A percentile compares a stretch with the other conserved stretches of the same genome.
These are phyloP conservation scores for Rubus parviflorus DNA, from an alignment of 306 rosid species.

Conservation along the genomic window DNA sequence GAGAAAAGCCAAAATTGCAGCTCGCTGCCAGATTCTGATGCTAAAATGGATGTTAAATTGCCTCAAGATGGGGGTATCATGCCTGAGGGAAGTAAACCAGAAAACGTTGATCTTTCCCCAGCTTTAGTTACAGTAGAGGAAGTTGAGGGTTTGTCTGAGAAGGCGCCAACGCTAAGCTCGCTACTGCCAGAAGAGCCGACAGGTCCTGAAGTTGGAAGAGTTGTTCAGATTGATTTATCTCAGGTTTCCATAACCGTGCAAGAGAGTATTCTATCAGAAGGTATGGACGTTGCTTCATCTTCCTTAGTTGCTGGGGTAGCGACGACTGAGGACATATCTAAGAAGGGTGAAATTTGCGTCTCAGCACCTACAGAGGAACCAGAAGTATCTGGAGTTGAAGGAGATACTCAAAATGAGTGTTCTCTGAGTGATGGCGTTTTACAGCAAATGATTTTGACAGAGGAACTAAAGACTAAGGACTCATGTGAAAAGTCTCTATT, in stretches of 20 bases:
- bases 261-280: too few relatives aligned
- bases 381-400: too few relatives aligned
- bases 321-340: too few relatives aligned
- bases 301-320: constrained; percentile 16
- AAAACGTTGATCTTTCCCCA: neutral
- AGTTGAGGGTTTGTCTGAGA: constrained; percentile 3
- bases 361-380: too few relatives aligned
- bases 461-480: constrained; percentile 17
- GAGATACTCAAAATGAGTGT: too few relatives aligned
- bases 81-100: neutral
- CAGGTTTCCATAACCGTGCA: neutral
- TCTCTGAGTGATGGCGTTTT: too few relatives aligned
- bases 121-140: constrained; percentile 3
- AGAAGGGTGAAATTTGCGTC: too few relatives aligned
- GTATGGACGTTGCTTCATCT: constrained; percentile 9
- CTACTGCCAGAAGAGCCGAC: neutral
- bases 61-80: constrained; percentile 4
- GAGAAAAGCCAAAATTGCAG: neutral
- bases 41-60: constrained; percentile 9
- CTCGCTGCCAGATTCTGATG: neutral
- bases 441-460: neutral
- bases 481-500: neutral
- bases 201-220: neutral
- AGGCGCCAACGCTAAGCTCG: neutral
- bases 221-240: neutral